Evolutionary conservation across 1,139 yeast genomes (phyloP).

Genomic region (Lodderomyces pseudojiufengensis): DNA sequence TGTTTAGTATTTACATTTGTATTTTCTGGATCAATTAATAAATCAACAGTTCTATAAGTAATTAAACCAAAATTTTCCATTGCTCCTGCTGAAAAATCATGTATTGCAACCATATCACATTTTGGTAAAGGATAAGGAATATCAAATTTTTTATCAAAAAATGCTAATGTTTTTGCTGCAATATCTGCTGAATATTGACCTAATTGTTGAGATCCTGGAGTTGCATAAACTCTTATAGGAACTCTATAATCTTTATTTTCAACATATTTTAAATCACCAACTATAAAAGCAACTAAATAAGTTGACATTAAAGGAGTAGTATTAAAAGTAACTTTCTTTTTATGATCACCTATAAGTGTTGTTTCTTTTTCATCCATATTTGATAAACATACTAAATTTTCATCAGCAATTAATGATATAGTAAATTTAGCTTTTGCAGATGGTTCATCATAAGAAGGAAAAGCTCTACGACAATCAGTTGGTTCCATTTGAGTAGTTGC

Average conservation of each 20-base stretch:
- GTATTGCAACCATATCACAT: constrained; percentile 55
- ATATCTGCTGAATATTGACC: constrained; percentile 50
- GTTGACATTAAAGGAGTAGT: constrained; percentile 75
- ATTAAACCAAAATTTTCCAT: constrained; percentile 63
- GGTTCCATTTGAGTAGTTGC: constrained; percentile 89
- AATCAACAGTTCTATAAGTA: constrained; percentile 52
- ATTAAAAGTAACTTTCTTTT: constrained; percentile 46
- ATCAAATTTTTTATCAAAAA: constrained; percentile 50
- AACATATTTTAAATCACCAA: constrained; percentile 72
- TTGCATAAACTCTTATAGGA: constrained; percentile 54
- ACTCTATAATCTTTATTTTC: constrained; percentile 64
- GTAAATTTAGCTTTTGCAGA: constrained; percentile 76
- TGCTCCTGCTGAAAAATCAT: constrained; percentile 57
- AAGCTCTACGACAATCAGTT: constrained; percentile 85
- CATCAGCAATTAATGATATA: constrained; percentile 57
- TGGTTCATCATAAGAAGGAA: constrained; percentile 91
- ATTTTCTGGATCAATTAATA: constrained; percentile 44
- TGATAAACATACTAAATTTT: constrained; percentile 62
- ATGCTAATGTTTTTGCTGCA: constrained; percentile 51
- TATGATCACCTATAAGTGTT: constrained; percentile 37
- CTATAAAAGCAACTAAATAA: constrained; percentile 73
- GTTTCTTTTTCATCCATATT: constrained; percentile 65
- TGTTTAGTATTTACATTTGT: constrained; percentile 45
- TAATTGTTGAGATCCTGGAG: constrained; percentile 48
- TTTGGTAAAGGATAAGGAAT: constrained; percentile 60